Conservation (phyloP, 1,139 yeast species). For the Debaryomyces singareniensis region DNA sequence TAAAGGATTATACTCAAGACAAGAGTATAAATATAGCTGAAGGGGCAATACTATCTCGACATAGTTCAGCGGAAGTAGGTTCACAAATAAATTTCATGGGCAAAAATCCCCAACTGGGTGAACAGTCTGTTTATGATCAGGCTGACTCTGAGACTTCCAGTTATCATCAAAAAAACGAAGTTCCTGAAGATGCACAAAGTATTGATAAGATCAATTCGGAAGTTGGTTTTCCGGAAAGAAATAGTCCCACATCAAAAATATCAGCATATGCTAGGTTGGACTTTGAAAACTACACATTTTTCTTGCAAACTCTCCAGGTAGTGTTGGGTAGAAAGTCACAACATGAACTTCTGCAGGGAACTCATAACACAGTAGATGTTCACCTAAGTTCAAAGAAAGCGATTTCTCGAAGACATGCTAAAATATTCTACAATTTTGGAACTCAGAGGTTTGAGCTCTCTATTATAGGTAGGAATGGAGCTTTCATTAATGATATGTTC, state of each 20-base stretch:
- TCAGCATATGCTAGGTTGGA: conserved; percentile 94
- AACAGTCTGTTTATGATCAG: too few species aligned
- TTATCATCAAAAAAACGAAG: too few species aligned
- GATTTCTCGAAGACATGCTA: conserved; percentile 88
- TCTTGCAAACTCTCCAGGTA: conserved; percentile 92
- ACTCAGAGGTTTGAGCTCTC: conserved; percentile 88
- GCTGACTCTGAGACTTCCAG: too few species aligned
- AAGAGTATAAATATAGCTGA: too few species aligned
- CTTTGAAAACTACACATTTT: conserved; percentile 87
- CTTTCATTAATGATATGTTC: conserved; percentile 85
- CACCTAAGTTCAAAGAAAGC: conserved; percentile 89
- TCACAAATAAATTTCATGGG: too few species aligned
- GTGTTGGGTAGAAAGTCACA: conserved; percentile 84
- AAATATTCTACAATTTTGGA: conserved; percentile 91
- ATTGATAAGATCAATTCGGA: conserved; percentile 16
- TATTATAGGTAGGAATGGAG: conserved; percentile 91
- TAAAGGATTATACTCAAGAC: too few species aligned
- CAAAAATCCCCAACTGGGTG: too few species aligned
- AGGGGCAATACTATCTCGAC: too few species aligned
- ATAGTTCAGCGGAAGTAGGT: too few species aligned
- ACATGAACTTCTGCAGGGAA: conserved; percentile 48
- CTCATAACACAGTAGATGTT: conserved; percentile 71
- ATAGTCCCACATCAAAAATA: conserved; percentile 46
- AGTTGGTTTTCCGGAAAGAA: too few species aligned
- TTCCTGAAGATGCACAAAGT: conserved; percentile 5